Evolutionary conservation across 768 basidiomycete genomes (phyloP), one percentile per base, ranked within the genome.

Genomic region (Mycena haematopus): DNA sequence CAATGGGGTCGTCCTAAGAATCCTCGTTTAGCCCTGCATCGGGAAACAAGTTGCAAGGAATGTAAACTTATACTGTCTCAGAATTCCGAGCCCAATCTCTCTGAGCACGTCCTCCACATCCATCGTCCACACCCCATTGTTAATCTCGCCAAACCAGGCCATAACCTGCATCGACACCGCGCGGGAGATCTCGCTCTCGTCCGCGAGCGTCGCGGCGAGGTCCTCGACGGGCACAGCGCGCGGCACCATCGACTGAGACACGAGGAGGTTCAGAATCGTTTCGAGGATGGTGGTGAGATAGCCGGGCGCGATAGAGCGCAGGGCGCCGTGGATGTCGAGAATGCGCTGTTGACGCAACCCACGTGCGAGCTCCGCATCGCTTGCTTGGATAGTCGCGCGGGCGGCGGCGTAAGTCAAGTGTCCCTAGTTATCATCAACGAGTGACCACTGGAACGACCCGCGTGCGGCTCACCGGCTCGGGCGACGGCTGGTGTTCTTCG

Each of bases 11-110:
- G 50, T 87, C 79, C 91, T 94, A 36, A 15, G 29, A 49, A 55
- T n/a, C n/a, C n/a, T 17, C 15, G 56, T 33, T 11, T 44, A 47
- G 25, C 13, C 56, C 13, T 44, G n/a, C 10, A 19, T 19, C 36
- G 1, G 27, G 9, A 53, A 8, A 15, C 11, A 35, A 6, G 15
- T 10, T 29, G 15, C 1, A 27, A 36, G 3, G 9, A 53, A 17
- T n/a, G n/a, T 29, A n/a, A 89, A 90, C 75, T 79, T 84, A 71
- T 89, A 75, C 21, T 80, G 78, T 45, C 88, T 79, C 56, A 99
- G 74, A 25, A 96, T 78, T 0, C 89, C 89, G 53, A 92, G 66
- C 1, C 96, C 96, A 17, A 96, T 77, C 71, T 96, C 89, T 63
- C 79, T 84, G 8, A 95, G 82, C 17, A 92, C 77, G 2, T 78